phyloP scores from a whole-genome alignment of 352 stramenopile genomes.

The Globisporangium emineosum region DNA sequence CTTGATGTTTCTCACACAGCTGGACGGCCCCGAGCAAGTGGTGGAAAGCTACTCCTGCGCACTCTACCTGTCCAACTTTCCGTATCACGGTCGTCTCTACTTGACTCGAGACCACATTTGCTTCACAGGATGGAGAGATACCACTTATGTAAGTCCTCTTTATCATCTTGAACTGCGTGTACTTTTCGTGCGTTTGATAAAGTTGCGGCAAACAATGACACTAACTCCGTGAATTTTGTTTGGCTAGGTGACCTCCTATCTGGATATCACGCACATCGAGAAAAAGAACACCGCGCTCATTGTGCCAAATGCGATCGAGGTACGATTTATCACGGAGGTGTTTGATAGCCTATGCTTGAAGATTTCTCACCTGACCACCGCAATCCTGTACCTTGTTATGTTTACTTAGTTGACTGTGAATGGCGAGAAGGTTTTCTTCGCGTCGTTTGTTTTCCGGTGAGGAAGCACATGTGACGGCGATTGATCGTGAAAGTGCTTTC shows the following conservation, averaged over 20 bases:
- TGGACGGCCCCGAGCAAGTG: constrained; percentile 70
- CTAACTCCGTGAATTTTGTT: not conserved
- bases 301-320: constrained; percentile 84
- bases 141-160: constrained; percentile 54
- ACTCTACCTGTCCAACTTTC: constrained; percentile 77
- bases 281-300: constrained; percentile 87
- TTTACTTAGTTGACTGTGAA: constrained; percentile 51
- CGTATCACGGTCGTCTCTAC: constrained; percentile 77
- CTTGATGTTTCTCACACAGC: constrained; percentile 22
- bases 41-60: constrained; percentile 85
- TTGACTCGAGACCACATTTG: constrained; percentile 72
- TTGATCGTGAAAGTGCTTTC: not conserved
- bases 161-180: not conserved
- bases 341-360: not conserved
- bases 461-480: not conserved
- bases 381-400: not conserved
- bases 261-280: constrained; percentile 70
- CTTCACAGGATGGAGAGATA: constrained; percentile 82
- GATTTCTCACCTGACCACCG: not conserved
- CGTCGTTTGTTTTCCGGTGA: constrained; percentile 82
- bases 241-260: constrained; percentile 59
- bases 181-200: not conserved
- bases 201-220: too few species aligned
- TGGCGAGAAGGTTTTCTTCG: constrained; percentile 74
- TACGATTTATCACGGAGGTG: constrained; percentile 15